Conservation (phyloP, 129 eudicot species). For the Smallanthus sonchifolius region DNA sequence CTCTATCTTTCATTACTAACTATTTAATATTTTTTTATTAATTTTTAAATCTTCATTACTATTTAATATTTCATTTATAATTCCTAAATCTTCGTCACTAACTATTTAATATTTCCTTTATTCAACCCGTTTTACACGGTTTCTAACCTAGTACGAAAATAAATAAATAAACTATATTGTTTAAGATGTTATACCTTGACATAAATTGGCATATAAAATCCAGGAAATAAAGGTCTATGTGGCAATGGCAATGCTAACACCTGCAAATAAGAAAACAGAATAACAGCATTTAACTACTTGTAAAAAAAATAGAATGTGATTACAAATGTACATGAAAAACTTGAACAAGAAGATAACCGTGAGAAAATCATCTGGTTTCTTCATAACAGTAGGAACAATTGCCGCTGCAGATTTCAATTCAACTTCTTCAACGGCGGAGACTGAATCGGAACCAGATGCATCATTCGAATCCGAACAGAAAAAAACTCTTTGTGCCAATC, state of each 20-base stretch:
- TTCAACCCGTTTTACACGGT: no score
- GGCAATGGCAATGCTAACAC: conserved; percentile 86
- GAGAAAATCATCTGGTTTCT: conserved; percentile 71
- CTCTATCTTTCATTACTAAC: no score
- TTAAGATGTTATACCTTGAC: conserved; percentile 60
- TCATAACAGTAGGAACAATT: conserved; percentile 65
- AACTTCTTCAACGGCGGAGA: conserved; percentile 33
- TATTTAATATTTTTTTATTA: no score
- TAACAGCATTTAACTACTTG: neutral
- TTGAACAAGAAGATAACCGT: conserved; percentile 41
- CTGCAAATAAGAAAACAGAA: conserved; percentile 40
- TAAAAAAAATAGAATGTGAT: neutral
- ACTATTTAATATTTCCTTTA: no score
- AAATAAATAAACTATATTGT: no score
- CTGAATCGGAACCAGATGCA: conserved; percentile 35
- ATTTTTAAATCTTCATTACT: no score
- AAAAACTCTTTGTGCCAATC: conserved; percentile 28
- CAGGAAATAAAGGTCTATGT: conserved; percentile 87
- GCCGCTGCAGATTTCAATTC: conserved; percentile 63
- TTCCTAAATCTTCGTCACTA: no score
- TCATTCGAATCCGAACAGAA: conserved; percentile 77
- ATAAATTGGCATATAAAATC: conserved; percentile 91
- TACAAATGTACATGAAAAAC: neutral
- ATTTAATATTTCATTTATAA: no score
- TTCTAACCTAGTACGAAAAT: no score